Evolutionary conservation across 257 asterid genomes (phyloP).

Genomic region (Ilex asprella): DNA sequence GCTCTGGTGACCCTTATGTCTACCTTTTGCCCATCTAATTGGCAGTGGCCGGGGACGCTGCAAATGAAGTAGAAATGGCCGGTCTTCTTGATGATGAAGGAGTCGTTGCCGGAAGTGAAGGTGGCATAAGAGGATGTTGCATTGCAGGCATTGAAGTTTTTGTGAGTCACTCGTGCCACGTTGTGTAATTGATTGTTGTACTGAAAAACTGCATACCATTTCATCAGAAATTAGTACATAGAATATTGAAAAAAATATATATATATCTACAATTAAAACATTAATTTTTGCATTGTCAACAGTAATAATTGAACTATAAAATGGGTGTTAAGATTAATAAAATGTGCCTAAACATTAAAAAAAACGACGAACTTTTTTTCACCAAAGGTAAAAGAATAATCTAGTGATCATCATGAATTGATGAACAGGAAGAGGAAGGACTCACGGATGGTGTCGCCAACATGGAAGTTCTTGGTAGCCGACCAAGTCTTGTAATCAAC

Average conservation of each 20-base stretch:
- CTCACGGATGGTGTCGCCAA: conserved; percentile 46
- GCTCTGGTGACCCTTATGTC: conserved; percentile 35
- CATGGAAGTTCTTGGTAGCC: conserved; percentile 26
- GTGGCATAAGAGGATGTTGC: conserved; percentile 20
- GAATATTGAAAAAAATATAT: neutral
- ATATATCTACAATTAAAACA: too few relatives aligned
- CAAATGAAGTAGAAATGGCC: conserved; percentile 64
- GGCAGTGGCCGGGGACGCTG: conserved; percentile 39
- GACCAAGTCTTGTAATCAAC: conserved; percentile 47
- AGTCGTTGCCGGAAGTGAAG: conserved; percentile 39
- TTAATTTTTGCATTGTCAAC: too few relatives aligned
- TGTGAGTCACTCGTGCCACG: conserved; percentile 48
- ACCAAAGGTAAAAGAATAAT: too few relatives aligned
- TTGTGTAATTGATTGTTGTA: conserved; percentile 43
- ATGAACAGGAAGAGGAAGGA: neutral
- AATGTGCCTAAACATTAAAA: too few relatives aligned
- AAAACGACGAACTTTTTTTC: too few relatives aligned
- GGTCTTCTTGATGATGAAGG: conserved; percentile 24
- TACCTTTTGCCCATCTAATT: conserved; percentile 36
- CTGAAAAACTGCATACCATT: conserved; percentile 29
- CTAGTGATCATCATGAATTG: neutral
- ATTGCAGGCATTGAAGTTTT: conserved; percentile 43
- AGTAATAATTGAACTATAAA: too few relatives aligned
- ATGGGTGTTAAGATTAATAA: too few relatives aligned
- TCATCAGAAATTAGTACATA: neutral